Base-by-base conservation (phyloP, 1,284 basidiomycete species). In the Microbotryum intermedium region DNA sequence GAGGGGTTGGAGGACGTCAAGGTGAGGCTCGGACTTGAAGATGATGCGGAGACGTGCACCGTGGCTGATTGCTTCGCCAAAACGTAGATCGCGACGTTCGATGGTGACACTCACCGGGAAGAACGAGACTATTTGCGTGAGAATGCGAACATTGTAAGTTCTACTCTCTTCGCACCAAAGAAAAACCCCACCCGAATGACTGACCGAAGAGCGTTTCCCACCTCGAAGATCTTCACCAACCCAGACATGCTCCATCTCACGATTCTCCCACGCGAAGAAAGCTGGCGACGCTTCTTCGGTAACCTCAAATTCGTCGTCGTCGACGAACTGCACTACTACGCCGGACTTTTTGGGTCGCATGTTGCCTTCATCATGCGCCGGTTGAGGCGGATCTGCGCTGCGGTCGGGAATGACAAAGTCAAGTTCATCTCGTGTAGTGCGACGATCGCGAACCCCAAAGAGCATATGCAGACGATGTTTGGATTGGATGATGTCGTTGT, bases 341-440 rank as follows among this genome's bases (percentile, higher is more conserved):
- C 69, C 11, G 71, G 71, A 16, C 51, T 71, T 11, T 72, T 72
- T 25, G 72, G 72, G 0, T 66, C 86, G 65, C 87, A 91, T 70
- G 84, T 88, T n/a, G 86, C 88, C 0, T 81, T 86, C 64, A 81
- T 90, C 48, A 79, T 88, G 72, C 62, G 71, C 20, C 68, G 76
- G 18, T 79, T 94, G 42, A 80, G 89, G 25, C 79, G 91, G 55
- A 79, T 93, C 28, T 90, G 89, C 72, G 81, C 82, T 28, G 90
- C 91, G 1, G 78, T 94, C 42, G 90, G 90, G 57, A 94, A 90
- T 70, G 73, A 75, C 34, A 75, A 76, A 0, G 74, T 83, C 5
- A 80, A 79, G 29, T 92, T 90, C 70, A 82, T 94, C 5, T 91
- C 90, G 29, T 93, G 90, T 72, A 91, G 87, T 69, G 90, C 90